These are phyloP conservation scores for Ligustrum vulgare DNA, from an alignment of 257 asterid species.

Conservation along the genomic window DNA sequence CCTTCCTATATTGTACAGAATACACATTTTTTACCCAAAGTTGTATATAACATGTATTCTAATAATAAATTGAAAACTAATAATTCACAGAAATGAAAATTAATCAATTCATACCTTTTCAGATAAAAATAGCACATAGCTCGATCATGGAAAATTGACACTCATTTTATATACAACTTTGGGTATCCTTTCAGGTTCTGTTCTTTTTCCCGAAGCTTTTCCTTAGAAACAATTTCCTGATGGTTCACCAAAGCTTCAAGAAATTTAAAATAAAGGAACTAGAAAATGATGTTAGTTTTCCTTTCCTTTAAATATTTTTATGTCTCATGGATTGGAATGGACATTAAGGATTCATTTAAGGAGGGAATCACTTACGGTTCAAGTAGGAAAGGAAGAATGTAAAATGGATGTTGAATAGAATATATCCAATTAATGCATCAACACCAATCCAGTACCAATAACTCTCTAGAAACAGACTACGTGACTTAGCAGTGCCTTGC, in stretches of 20 bases:
- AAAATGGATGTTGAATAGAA: constrained; percentile 76
- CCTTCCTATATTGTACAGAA: too few relatives aligned
- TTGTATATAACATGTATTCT: too few relatives aligned
- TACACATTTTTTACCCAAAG: too few relatives aligned
- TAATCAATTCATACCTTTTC: too few relatives aligned
- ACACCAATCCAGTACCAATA: constrained; percentile 99
- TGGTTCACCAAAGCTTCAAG: constrained; percentile 72
- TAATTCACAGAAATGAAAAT: too few relatives aligned
- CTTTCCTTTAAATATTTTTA: constrained; percentile 5
- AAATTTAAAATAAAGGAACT: constrained; percentile 18
- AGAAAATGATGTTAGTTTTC: constrained; percentile 11
- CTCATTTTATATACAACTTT: background rate
- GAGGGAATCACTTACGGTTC: constrained; percentile 62
- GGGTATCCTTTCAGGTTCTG: constrained; percentile 66
- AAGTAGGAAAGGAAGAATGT: constrained; percentile 72
- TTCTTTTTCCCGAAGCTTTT: constrained; percentile 61
- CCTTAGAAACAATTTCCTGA: constrained; percentile 80
- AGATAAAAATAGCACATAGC: too few relatives aligned
- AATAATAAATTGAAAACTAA: too few relatives aligned
- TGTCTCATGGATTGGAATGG: constrained; percentile 13
- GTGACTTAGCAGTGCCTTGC: constrained; percentile 80
- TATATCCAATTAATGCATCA: constrained; percentile 83
- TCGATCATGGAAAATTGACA: too few relatives aligned
- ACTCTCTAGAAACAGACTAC: constrained; percentile 72
- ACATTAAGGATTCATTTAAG: constrained; percentile 17